A percentile compares a stretch with the other conserved stretches of the same genome.
Evolutionary conservation across 305 asterid species (phyloP).

Genomic region (Rubia peregrina): DNA sequence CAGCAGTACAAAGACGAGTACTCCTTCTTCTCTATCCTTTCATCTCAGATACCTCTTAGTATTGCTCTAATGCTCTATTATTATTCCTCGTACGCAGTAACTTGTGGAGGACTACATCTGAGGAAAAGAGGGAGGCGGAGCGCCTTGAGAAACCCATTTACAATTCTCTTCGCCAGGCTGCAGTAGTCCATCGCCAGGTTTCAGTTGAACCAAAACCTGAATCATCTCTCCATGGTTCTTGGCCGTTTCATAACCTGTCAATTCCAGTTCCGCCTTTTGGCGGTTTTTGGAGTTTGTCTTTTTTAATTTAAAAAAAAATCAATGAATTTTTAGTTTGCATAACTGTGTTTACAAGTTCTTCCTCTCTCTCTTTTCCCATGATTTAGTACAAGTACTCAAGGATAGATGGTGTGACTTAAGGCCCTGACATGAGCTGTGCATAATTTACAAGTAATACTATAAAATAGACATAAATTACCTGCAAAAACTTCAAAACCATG

Average conservation of each 20-base stretch:
- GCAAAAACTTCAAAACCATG: too few species aligned
- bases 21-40: slow-evolving; percentile 11
- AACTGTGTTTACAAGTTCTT: too few species aligned
- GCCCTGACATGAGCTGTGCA: not conserved
- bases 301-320: too few species aligned
- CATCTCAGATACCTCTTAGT: too few species aligned
- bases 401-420: not conserved
- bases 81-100: slow-evolving; percentile 36
- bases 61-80: too few species aligned
- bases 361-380: too few species aligned
- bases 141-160: slow-evolving; percentile 78
- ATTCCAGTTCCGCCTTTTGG: too few species aligned
- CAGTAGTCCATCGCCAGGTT: slow-evolving; percentile 75
- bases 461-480: too few species aligned
- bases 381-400: not conserved
- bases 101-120: slow-evolving; percentile 96
- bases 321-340: too few species aligned
- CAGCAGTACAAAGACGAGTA: slow-evolving; percentile 93
- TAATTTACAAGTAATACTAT: too few species aligned
- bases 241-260: too few species aligned
- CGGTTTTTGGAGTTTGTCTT: not conserved
- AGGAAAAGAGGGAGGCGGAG: slow-evolving; percentile 92
- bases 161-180: slow-evolving; percentile 92
- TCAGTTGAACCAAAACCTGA: not conserved
- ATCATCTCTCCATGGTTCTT: not conserved